Evolutionary conservation across 306 rosid genomes (phyloP).

Genomic region (Fagus crenata): DNA sequence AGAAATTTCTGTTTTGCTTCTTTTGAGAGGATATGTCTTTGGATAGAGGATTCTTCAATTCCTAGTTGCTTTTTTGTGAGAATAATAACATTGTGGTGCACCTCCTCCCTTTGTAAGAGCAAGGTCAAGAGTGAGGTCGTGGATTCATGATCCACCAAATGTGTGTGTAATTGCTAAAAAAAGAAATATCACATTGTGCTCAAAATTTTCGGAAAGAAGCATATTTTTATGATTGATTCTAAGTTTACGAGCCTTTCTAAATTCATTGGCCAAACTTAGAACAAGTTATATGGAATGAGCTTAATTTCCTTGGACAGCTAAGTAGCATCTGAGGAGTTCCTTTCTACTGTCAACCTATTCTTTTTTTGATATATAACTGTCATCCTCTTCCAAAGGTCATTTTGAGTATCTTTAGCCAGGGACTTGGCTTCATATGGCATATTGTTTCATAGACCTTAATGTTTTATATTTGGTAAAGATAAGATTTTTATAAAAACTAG

Average conservation of each 20-base stretch:
- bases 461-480: not conserved
- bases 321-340: conserved; percentile 1
- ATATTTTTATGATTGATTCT: not conserved
- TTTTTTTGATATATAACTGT: too few species aligned
- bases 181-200: not conserved
- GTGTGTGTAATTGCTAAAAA: too few species aligned
- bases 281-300: not conserved
- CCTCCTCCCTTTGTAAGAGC: too few species aligned
- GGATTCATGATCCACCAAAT: too few species aligned
- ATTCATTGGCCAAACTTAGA: not conserved
- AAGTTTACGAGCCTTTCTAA: conserved; percentile 11
- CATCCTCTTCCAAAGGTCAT: not conserved
- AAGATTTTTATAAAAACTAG: not conserved
- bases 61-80: not conserved
- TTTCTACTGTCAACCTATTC: not conserved
- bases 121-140: too few species aligned
- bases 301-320: conserved; percentile 1
- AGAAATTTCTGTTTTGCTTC: not conserved
- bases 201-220: not conserved
- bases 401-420: conserved; percentile 18
- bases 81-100: not conserved
- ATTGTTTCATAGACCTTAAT: not conserved
- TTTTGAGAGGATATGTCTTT: not conserved
- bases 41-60: not conserved
- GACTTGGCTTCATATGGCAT: conserved; percentile 5